phyloP scores from a whole-genome alignment of 1,284 basidiomycete species.

The Boletus smithii region DNA sequence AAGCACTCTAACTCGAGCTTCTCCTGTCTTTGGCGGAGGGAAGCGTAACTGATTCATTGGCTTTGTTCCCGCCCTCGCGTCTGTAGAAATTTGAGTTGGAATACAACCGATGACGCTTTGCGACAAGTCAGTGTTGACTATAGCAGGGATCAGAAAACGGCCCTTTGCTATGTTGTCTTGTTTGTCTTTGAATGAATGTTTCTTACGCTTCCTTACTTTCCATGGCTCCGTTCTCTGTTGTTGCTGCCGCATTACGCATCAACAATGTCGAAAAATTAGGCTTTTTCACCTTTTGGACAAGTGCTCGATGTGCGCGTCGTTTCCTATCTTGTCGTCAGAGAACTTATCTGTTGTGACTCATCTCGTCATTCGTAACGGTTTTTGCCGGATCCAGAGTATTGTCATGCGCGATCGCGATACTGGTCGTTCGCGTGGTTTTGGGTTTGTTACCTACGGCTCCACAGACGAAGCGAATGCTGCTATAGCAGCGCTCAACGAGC shows the following conservation, averaged over 20 bases:
- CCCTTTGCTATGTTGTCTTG: constrained; percentile 36
- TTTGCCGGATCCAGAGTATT: constrained; percentile 59
- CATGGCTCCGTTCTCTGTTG: constrained; percentile 36
- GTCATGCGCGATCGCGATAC: constrained; percentile 99
- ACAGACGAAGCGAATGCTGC: constrained; percentile 73
- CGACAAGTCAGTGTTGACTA: constrained; percentile 71
- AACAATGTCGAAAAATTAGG: constrained; percentile 49
- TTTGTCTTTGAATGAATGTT: constrained; percentile 28
- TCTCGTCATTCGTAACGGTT: constrained; percentile 6
- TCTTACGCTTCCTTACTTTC: constrained; percentile 30
- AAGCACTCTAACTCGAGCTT: constrained; percentile 40
- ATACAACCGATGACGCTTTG: constrained; percentile 88
- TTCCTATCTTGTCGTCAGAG: constrained; percentile 36
- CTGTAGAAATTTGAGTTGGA: constrained; percentile 88
- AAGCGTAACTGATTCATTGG: constrained; percentile 50
- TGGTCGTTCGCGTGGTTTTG: constrained; percentile 93
- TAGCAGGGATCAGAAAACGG: constrained; percentile 35
- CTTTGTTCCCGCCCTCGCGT: constrained; percentile 35
- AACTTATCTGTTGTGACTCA: constrained; percentile 21
- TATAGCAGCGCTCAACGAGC: constrained; percentile 81
- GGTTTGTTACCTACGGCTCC: constrained; percentile 82
- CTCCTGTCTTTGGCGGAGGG: constrained; percentile 41
- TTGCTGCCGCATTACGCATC: constrained; percentile 24
- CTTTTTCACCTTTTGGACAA: constrained; percentile 64
- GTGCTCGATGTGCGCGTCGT: constrained; percentile 71